Conservation (phyloP, 805 yeast species). For the Zygotorulaspora sp. region DNA sequence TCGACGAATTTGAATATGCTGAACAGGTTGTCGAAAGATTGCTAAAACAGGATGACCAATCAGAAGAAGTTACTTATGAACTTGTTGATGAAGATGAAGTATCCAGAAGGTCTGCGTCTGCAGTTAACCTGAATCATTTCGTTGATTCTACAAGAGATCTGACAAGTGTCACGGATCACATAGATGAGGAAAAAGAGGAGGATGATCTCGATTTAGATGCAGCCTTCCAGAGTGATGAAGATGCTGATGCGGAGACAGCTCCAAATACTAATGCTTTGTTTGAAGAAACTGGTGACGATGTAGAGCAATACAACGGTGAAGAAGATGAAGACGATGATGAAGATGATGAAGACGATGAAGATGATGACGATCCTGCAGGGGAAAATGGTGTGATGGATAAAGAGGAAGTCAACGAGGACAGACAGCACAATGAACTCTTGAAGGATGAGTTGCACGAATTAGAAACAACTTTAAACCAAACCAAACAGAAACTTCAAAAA, state of each 20-base stretch:
- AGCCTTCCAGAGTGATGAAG: slow-evolving; percentile 44
- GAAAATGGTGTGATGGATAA: slow-evolving; percentile 49
- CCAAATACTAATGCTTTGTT: slow-evolving; percentile 19
- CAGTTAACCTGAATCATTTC: slow-evolving; percentile 17
- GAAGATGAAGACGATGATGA: slow-evolving; percentile 35
- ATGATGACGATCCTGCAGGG: slow-evolving; percentile 44
- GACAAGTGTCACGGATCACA: background rate
- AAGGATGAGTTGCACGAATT: slow-evolving; percentile 83
- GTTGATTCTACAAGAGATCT: slow-evolving; percentile 3
- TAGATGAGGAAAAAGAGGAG: slow-evolving; percentile 38
- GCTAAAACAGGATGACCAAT: slow-evolving; percentile 70
- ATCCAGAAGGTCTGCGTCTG: slow-evolving; percentile 25
- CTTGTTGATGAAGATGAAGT: slow-evolving; percentile 53
- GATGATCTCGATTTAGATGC: slow-evolving; percentile 57
- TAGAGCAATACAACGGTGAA: slow-evolving; percentile 34
- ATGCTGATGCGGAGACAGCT: slow-evolving; percentile 24
- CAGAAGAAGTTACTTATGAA: slow-evolving; percentile 76
- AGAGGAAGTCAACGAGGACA: slow-evolving; percentile 50
- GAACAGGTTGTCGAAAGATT: slow-evolving; percentile 77
- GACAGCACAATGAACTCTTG: slow-evolving; percentile 66
- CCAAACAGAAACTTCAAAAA: slow-evolving; percentile 63
- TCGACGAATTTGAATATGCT: slow-evolving; percentile 67
- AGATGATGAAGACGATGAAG: slow-evolving; percentile 43
- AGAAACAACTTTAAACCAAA: slow-evolving; percentile 69
- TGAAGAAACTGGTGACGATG: slow-evolving; percentile 37